Base-by-base conservation (phyloP, 164 flowering plant genomes). In the Chimonanthus salicifolius region DNA sequence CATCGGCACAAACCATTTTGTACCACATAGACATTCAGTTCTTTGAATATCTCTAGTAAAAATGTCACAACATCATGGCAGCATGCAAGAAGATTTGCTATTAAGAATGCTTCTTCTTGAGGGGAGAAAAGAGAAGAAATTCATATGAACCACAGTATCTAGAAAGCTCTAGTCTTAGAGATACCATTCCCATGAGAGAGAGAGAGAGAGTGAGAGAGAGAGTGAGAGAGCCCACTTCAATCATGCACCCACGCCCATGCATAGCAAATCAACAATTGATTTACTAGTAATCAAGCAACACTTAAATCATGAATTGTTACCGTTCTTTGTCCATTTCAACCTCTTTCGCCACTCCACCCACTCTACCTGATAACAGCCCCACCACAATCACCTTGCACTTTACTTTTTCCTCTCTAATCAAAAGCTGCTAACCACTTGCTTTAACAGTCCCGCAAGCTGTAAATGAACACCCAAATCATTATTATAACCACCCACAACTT, bases 341-440 rank as follows among this genome's bases (percentile, higher is more conserved):
- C 46, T 68, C 70, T 8, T 68, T 68, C 48, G 72, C 63, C 64
- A 62, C 69, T 63, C 60, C 74, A 70, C 47, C 72, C 67, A 72
- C 74, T 72, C 58, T 33, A 45, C 43, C 47, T 5, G 64, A 46
- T 47, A 67, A 58, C 47, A 71, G 68, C 48, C 72, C 79, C 72
- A 77, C 76, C 79, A 68, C 20, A 72, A 72, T 62, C 76, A 64
- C 51, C 62, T 49, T 33, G 49, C 45, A n/a, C 66, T 46, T 43
- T 51, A 6, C 54, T n/a, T 68, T 68, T 69, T 13, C 66, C 49
- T 67, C 50, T 48, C 71, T 69, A 64, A 70, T 60, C 75, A 64
- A 76, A 77, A 73, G 76, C 73, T 73, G 70, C 33, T 69, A 73
- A 73, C 72, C 73, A 77, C 76, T 69, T 68, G 50, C 73, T 69